phyloP scores from a whole-genome alignment of 176 grass and related monocot species.

The Oryza glumipatula region DNA sequence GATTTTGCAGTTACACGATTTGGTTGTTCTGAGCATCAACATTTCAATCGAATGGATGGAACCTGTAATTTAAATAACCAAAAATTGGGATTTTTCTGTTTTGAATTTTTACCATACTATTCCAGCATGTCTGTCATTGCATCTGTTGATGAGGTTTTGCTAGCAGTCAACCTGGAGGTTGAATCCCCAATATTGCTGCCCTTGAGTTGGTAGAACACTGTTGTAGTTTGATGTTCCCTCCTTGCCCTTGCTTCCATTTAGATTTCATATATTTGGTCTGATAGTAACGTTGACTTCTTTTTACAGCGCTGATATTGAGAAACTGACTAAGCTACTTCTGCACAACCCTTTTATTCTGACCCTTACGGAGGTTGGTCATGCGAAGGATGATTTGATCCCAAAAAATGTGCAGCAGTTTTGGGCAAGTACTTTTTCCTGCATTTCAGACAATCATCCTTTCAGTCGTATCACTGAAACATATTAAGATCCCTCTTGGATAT shows the following conservation, averaged over 20 bases:
- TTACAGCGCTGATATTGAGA: constrained; percentile 80
- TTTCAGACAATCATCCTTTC: constrained; percentile 3
- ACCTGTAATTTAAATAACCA: not conserved
- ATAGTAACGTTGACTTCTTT: constrained; percentile 19
- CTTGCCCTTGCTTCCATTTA: constrained; percentile 10
- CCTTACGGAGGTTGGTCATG: constrained; percentile 73
- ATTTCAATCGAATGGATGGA: not conserved
- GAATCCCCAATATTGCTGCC: not conserved
- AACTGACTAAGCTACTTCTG: constrained; percentile 90
- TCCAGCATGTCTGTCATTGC: constrained; percentile 19
- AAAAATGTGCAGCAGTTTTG: constrained; percentile 88
- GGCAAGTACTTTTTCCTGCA: constrained; percentile 46
- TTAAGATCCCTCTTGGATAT: not conserved
- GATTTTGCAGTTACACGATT: not conserved
- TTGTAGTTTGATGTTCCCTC: constrained; percentile 35
- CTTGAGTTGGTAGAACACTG: not conserved
- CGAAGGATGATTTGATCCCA: constrained; percentile 77
- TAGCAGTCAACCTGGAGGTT: not conserved
- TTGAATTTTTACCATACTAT: not conserved
- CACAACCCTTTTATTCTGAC: constrained; percentile 88
- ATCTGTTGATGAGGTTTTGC: constrained; percentile 5
- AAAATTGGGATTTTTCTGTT: constrained; percentile 6
- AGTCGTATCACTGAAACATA: constrained; percentile 13
- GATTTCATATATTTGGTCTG: constrained; percentile 27
- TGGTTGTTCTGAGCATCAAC: not conserved